phyloP scores from a whole-genome alignment of 805 yeast species.

The Metschnikowia rubicola region DNA sequence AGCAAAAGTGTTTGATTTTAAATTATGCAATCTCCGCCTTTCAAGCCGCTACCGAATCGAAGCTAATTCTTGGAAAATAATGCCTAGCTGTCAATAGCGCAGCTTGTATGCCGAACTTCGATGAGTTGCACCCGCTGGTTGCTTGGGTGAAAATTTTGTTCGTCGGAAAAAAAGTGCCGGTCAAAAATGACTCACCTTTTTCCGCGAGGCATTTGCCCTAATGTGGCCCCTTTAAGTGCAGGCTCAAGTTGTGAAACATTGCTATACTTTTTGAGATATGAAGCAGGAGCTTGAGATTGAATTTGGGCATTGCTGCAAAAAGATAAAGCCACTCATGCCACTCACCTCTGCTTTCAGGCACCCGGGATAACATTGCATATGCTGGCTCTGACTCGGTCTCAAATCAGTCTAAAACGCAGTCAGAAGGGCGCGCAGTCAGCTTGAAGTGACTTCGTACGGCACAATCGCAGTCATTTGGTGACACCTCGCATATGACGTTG shows the following conservation, averaged over 20 bases:
- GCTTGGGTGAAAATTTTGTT: conserved; percentile 1
- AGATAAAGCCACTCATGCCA: not conserved
- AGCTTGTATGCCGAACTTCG: conserved; percentile 5
- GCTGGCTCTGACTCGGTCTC: conserved; percentile 2
- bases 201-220: not conserved
- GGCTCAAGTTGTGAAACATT: too few species aligned
- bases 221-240: not conserved
- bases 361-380: conserved; percentile 2
- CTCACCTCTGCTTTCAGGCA: not conserved
- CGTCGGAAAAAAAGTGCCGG: not conserved
- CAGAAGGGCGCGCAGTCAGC: not conserved
- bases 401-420: conserved; percentile 2
- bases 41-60: not conserved
- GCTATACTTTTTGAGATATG: too few species aligned
- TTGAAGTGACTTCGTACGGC: too few species aligned
- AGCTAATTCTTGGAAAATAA: not conserved
- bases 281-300: not conserved
- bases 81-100: not conserved
- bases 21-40: too few species aligned
- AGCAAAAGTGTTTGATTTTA: too few species aligned
- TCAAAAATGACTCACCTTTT: conserved; percentile 3
- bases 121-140: conserved; percentile 5
- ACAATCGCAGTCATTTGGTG: not conserved
- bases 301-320: conserved; percentile 2
- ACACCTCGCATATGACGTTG: not conserved